These are phyloP conservation scores for Ophiostoma montium DNA, from an alignment of 2,329 filamentous ascomycete genomes.

Conservation along the genomic window DNA sequence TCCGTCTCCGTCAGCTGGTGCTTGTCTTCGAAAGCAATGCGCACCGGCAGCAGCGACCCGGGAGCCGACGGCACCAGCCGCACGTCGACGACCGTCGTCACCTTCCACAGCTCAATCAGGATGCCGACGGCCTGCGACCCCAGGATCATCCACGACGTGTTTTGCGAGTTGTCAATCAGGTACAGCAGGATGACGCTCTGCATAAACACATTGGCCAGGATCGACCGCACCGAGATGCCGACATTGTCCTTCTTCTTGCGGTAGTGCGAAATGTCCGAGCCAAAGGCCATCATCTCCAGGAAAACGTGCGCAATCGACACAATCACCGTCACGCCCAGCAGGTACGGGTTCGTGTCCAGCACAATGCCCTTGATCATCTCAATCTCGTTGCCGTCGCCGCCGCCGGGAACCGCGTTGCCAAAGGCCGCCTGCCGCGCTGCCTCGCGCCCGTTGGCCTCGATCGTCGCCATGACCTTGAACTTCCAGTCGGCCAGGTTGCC, in stretches of 20 bases:
- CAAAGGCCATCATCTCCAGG: conserved; percentile 92
- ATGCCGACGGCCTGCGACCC: conserved; percentile 79
- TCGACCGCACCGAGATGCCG: conserved; percentile 88
- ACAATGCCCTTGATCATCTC: conserved; percentile 96
- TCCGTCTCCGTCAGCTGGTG: conserved; percentile 90
- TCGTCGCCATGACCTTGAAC: conserved; percentile 68
- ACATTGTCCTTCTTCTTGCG: conserved; percentile 99
- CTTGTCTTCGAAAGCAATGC: conserved; percentile 84
- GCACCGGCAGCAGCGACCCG: conserved; percentile 62
- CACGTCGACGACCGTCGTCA: conserved; percentile 89
- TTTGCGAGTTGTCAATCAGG: conserved; percentile 90
- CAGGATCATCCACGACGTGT: conserved; percentile 98
- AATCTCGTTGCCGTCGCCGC: conserved; percentile 82
- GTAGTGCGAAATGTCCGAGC: conserved; percentile 94
- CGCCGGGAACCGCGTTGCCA: conserved; percentile 56
- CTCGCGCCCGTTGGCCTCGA: conserved; percentile 81
- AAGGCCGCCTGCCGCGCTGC: conserved; percentile 64
- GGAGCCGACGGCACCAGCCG: conserved; percentile 56
- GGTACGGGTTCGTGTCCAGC: conserved; percentile 83
- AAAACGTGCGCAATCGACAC: conserved; percentile 86
- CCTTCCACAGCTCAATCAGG: conserved; percentile 68
- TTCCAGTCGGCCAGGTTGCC: conserved; percentile 79
- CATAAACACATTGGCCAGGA: conserved; percentile 96
- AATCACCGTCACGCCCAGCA: conserved; percentile 69
- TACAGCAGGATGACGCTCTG: conserved; percentile 92